Conservation (phyloP, 306 rosid genomes). For the Casuarina glauca region DNA sequence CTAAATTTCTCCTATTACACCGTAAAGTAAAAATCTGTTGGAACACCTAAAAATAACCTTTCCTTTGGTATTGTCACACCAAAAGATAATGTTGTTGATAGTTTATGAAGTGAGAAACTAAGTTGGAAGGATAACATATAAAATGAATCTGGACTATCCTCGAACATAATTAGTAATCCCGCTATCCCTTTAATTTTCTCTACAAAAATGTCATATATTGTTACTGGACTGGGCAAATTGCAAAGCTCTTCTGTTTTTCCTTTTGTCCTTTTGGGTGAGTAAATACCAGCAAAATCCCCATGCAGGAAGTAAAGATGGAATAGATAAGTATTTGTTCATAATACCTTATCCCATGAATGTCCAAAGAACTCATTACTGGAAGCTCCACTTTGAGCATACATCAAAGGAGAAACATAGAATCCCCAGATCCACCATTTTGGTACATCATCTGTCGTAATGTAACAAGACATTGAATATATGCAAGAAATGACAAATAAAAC, state of each 20-base stretch:
- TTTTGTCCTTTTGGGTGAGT: not conserved
- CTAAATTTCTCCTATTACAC: not conserved
- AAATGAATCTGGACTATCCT: not conserved
- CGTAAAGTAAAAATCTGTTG: not conserved
- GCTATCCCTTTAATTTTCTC: not conserved
- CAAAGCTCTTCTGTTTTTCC: not conserved
- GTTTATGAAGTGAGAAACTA: not conserved
- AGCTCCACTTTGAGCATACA: slow-evolving; percentile 94
- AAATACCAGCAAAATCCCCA: not conserved
- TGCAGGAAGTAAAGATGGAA: not conserved
- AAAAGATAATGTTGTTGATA: not conserved
- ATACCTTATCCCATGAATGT: slow-evolving; percentile 95
- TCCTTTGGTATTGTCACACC: not conserved
- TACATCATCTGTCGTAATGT: slow-evolving; percentile 57
- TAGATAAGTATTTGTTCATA: slow-evolving; percentile 13
- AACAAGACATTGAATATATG: slow-evolving; percentile 24
- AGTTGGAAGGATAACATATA: slow-evolving; percentile 1
- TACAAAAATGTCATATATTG: not conserved
- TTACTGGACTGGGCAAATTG: not conserved
- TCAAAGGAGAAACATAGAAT: slow-evolving; percentile 96
- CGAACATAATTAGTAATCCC: not conserved
- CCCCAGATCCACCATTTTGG: slow-evolving; percentile 99
- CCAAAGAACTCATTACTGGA: slow-evolving; percentile 96
- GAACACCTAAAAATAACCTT: not conserved
- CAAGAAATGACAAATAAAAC: slow-evolving; percentile 17